Evolutionary conservation across 768 basidiomycete species (phyloP).

Genomic region (Tremella fuciformis): DNA sequence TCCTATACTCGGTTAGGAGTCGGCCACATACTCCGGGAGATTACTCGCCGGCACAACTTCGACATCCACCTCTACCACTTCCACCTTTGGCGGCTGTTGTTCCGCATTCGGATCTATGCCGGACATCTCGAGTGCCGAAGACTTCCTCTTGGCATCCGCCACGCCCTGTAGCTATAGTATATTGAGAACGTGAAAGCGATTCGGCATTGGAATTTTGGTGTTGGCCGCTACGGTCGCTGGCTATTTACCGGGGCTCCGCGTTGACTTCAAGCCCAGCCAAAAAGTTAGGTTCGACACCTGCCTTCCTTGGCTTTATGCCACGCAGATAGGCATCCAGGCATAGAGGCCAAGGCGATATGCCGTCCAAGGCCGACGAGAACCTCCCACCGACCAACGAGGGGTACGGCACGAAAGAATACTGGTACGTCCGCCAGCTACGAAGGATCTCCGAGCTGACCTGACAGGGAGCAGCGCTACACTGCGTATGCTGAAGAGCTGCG

Average conservation of each 20-base stretch:
- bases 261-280: not conserved
- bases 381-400: constrained; percentile 49
- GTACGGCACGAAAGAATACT: constrained; percentile 51
- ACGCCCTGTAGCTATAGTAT: not conserved
- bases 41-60: constrained; percentile 15
- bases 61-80: constrained; percentile 28
- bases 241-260: constrained; percentile 1
- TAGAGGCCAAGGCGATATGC: constrained; percentile 9
- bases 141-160: not conserved
- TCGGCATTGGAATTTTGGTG: constrained; percentile 7
- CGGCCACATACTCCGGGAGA: not conserved
- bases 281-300: not conserved
- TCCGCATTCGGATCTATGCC: constrained; percentile 41
- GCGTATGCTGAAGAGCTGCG: constrained; percentile 25
- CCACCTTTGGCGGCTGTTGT: constrained; percentile 26
- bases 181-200: not conserved
- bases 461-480: constrained; percentile 50
- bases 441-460: not conserved
- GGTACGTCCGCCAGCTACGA: constrained; percentile 19
- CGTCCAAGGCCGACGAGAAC: constrained; percentile 24
- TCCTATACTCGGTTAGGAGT: not conserved
- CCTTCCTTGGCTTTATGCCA: no score
- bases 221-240: not conserved
- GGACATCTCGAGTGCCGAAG: not conserved
- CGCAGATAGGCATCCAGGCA: no score